These are phyloP conservation scores for Seiridium cupressi DNA, from an alignment of 2,329 filamentous ascomycete species.

Conservation along the genomic window DNA sequence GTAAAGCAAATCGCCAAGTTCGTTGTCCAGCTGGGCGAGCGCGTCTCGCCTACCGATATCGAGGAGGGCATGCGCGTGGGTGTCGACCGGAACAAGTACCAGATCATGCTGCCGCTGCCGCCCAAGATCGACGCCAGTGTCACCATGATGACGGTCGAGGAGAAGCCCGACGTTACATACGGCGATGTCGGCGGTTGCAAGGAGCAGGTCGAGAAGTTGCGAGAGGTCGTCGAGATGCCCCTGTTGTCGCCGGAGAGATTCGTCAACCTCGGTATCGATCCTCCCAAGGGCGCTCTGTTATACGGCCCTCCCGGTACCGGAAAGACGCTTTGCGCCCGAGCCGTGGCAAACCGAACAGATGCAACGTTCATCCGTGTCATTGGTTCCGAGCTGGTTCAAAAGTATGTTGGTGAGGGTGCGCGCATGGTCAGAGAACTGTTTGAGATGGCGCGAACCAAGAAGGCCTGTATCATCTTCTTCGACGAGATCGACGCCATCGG, in stretches of 20 bases:
- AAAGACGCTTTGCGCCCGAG: slow-evolving; percentile 96
- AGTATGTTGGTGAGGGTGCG: slow-evolving; percentile 97
- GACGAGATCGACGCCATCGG: slow-evolving; percentile 97
- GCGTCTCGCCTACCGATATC: slow-evolving; percentile 97
- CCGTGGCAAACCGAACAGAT: slow-evolving; percentile 96
- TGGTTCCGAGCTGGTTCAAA: slow-evolving; percentile 95
- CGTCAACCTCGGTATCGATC: slow-evolving; percentile 97
- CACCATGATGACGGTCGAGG: slow-evolving; percentile 99
- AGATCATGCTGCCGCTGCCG: slow-evolving; percentile 92
- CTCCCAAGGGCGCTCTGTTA: slow-evolving; percentile 92
- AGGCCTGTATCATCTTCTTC: slow-evolving; percentile 99
- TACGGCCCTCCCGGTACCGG: slow-evolving; percentile 98
- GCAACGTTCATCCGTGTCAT: slow-evolving; percentile 99
- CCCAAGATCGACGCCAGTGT: slow-evolving; percentile 99
- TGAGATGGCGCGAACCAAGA: slow-evolving; percentile 99
- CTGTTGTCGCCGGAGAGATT: slow-evolving; percentile 94
- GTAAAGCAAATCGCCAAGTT: slow-evolving; percentile 99
- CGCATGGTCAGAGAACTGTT: slow-evolving; percentile 98
- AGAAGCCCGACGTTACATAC: slow-evolving; percentile 99
- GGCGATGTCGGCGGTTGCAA: slow-evolving; percentile 99
- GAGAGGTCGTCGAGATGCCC: slow-evolving; percentile 98
- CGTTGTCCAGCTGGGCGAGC: slow-evolving; percentile 94
- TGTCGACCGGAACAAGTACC: slow-evolving; percentile 98
- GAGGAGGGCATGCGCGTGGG: slow-evolving; percentile 99
- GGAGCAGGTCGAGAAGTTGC: slow-evolving; percentile 98